Evolutionary conservation across 495 filamentous ascomycete genomes (phyloP).

Genomic region (Annulohypoxylon maeteangense): DNA sequence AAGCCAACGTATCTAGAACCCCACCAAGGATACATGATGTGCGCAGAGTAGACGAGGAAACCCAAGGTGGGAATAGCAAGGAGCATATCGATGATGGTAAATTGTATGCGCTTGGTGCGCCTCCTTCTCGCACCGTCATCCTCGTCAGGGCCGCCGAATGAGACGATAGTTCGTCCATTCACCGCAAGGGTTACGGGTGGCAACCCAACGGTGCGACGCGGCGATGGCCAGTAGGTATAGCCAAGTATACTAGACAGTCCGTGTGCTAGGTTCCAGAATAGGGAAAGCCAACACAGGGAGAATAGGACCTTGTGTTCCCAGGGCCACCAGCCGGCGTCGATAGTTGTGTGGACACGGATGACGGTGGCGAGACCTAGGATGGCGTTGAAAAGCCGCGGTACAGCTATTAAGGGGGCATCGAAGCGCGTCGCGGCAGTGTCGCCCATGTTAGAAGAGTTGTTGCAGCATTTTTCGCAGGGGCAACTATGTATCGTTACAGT

Average conservation of each 20-base stretch:
- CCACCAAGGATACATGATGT: conserved; percentile 48
- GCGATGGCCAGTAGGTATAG: conserved; percentile 45
- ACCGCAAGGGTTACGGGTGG: conserved; percentile 39
- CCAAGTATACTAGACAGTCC: conserved; percentile 34
- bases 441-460: neutral
- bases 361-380: conserved; percentile 41
- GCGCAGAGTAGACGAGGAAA: conserved; percentile 43
- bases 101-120: conserved; percentile 42
- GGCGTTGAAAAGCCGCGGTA: conserved; percentile 39
- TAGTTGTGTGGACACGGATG: conserved; percentile 40
- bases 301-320: conserved; percentile 47
- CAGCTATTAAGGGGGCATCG: conserved; percentile 43
- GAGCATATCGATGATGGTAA: conserved; percentile 37
- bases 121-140: conserved; percentile 37
- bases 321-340: conserved; percentile 47
- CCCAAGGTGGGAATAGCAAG: conserved; percentile 40
- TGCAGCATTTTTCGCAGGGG: conserved; percentile 42
- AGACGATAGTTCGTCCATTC: conserved; percentile 37
- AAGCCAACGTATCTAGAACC: conserved; percentile 44
- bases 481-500: conserved; percentile 28
- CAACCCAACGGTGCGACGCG: conserved; percentile 41
- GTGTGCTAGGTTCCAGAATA: conserved; percentile 45
- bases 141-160: conserved; percentile 42
- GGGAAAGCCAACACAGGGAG: conserved; percentile 37
- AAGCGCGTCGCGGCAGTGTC: conserved; percentile 35